Percentiles rank a stretch among this genome's conserved stretches.
Conservation (phyloP, 352 stramenopile genomes). For the Thraustochytrium striatum region DNA sequence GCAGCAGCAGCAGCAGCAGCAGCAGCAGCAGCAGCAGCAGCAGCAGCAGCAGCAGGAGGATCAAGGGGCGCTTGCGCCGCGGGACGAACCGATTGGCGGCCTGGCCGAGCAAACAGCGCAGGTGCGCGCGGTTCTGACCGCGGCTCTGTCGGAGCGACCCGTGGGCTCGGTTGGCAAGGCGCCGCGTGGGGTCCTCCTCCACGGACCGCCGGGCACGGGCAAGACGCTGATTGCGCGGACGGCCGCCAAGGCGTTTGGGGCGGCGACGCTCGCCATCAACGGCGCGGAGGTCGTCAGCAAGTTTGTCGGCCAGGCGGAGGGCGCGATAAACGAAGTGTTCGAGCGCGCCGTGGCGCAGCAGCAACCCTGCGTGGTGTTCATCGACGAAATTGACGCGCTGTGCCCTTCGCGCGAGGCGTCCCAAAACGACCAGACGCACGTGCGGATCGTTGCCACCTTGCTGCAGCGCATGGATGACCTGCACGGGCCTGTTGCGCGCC, state of each 20-base stretch:
- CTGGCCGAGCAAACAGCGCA: conserved; percentile 9
- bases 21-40: background rate
- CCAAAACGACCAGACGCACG: conserved; percentile 84
- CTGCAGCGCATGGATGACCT: conserved; percentile 63
- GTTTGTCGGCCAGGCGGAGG: conserved; percentile 76
- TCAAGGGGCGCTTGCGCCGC: too few species aligned
- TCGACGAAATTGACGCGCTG: conserved; percentile 87
- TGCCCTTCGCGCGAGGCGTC: conserved; percentile 72
- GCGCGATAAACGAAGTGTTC: conserved; percentile 6
- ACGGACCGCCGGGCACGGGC: conserved; percentile 65
- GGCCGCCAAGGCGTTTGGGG: conserved; percentile 61
- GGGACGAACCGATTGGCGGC: background rate
- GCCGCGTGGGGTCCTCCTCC: conserved; percentile 34
- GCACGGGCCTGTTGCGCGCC: conserved; percentile 53
- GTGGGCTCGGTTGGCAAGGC: conserved; percentile 81
- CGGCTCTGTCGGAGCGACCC: conserved; percentile 80
- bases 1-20: background rate
- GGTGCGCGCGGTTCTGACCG: background rate
- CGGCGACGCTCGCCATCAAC: conserved; percentile 71
- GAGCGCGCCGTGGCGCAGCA: background rate
- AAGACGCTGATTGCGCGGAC: conserved; percentile 82
- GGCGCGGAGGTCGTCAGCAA: conserved; percentile 91
- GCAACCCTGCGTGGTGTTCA: conserved; percentile 91
- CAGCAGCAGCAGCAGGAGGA: background rate
- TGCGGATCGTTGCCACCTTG: conserved; percentile 86